Base-by-base conservation (phyloP, 352 stramenopile genomes). In the Aphanomyces astaci region DNA sequence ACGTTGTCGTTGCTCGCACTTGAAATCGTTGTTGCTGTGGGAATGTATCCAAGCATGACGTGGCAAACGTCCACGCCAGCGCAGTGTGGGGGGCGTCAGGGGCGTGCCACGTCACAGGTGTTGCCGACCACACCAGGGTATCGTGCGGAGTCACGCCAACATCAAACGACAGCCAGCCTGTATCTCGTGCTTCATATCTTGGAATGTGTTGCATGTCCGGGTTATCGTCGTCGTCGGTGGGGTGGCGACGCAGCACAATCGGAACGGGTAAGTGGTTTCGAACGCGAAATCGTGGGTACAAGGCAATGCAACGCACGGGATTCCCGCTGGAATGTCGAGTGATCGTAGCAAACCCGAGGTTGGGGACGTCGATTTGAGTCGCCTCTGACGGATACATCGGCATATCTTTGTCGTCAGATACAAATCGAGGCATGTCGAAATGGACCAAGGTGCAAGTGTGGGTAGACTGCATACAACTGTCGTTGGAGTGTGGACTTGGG, bases 371-470 rank as follows among this genome's bases (percentile, higher is more conserved):
- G 22, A 59, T 59, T 59, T 59, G 51, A 32, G 33, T 59, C 15
- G 51, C 51, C 5, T 0, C 17, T 4, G 51, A 59, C 30, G 51
- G 51, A 19, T 59, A 59, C 4, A 25, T 36, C 30, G 51, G 0
- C 51, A 59, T 39, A 25, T 59, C 51, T 7, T 30, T 59, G 25
- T 30, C 51, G 4, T 22, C 30, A 4, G 51, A 33, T 7, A 59
- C 51, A 19, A 59, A 59, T n/a, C 51, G 51, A 36, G 51, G 51
- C 0, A 59, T 1, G 25, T 59, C 51, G 51, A 59, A 59, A 22
- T 25, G 45, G 24, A 27, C 9, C 45, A 53, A 24, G 7, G 36
- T 7, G 15, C 36, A 15, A 15, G 7, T 43, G 7, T 43, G 7
- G 45, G 9, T 25, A 53, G 13, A 7, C 9, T 59, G n/a, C n/a